phyloP scores from a whole-genome alignment of 2,329 filamentous ascomycete species.

The Neopestalotiopsis sp. region DNA sequence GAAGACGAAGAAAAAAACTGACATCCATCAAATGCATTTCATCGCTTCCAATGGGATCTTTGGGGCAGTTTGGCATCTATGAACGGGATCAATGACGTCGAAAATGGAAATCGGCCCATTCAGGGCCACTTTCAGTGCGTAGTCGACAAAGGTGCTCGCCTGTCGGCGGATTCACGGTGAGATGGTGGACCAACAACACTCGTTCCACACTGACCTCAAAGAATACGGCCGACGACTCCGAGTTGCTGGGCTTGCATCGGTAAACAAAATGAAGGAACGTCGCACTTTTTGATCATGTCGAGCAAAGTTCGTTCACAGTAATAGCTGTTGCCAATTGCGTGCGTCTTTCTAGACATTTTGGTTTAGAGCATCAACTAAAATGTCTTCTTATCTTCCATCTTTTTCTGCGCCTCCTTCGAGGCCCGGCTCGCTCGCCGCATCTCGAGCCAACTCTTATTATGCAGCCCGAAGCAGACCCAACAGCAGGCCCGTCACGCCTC shows the following conservation, averaged over 20 bases:
- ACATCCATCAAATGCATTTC: neutral
- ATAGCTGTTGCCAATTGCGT: neutral
- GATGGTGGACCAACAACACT: slow-evolving; percentile 25
- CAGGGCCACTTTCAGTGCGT: slow-evolving; percentile 12
- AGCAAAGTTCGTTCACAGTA: neutral
- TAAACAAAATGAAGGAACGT: slow-evolving; percentile 16
- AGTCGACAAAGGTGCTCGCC: slow-evolving; percentile 11
- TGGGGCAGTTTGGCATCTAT: neutral
- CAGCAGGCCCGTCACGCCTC: slow-evolving; percentile 14
- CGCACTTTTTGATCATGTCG: neutral
- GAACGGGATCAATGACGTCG: slow-evolving; percentile 7
- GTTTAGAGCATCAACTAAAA: slow-evolving; percentile 6
- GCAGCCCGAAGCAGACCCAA: slow-evolving; percentile 6
- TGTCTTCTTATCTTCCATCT: slow-evolving; percentile 19
- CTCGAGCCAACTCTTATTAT: slow-evolving; percentile 13
- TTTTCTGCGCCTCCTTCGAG: slow-evolving; percentile 17
- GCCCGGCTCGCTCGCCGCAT: slow-evolving; percentile 14
- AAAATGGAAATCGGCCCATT: slow-evolving; percentile 4
- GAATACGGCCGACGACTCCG: slow-evolving; percentile 17
- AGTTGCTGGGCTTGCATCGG: neutral
- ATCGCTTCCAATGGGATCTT: neutral
- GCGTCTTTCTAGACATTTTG: neutral
- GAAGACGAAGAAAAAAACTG: neutral
- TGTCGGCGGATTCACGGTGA: slow-evolving; percentile 26
- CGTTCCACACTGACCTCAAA: slow-evolving; percentile 12